Evolutionary conservation across 768 basidiomycete species (phyloP), one percentile per base, ranked within the genome.

Genomic region (Mycena galericulata): DNA sequence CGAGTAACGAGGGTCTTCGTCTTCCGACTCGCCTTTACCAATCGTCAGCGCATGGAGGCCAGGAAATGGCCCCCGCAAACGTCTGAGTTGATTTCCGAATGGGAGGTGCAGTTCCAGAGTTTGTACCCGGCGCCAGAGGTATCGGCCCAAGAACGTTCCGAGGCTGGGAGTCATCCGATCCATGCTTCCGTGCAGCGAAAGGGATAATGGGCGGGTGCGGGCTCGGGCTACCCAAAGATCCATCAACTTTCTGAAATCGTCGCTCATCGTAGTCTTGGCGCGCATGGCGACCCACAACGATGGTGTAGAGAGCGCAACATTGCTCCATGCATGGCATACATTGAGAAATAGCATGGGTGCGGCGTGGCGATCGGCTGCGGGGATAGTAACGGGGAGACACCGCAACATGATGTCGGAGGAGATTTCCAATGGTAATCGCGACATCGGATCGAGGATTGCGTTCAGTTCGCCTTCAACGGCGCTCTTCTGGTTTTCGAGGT

Each of bases 371-470:
- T 45, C 36, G 40, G 57, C 29, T 29, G 5, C 3, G 26, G 26
- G 18, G 4, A 8, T 2, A 22, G 3, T 22, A n/a, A n/a, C n/a
- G 18, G 57, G 43, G 18, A 58, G 30, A 18, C 57, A 58, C 30
- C 43, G 57, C 29, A 46, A 5, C 17, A 58, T 45, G 30, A 58
- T 58, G 41, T 58, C 57, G 29, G 57, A 58, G 12, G 40, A 46
- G 3, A 58, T 2, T 46, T 58, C 57, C 9, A 58, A 24, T 2
- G 57, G 57, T n/a, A 58, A 30, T 27, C 56, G 56, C 15, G 56
- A 22, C 41, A 58, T 29, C 2, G 56, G 56, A 20, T 58, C 56
- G 30, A 58, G 40, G 27, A 58, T 20, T 38, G 26, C 4, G 12
- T 58, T 58, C 17, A 58, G 57, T 8, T 46, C 27, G 40, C 43